Evolutionary conservation across 352 stramenopile genomes (phyloP).

Genomic region (Globisporangium lucens): DNA sequence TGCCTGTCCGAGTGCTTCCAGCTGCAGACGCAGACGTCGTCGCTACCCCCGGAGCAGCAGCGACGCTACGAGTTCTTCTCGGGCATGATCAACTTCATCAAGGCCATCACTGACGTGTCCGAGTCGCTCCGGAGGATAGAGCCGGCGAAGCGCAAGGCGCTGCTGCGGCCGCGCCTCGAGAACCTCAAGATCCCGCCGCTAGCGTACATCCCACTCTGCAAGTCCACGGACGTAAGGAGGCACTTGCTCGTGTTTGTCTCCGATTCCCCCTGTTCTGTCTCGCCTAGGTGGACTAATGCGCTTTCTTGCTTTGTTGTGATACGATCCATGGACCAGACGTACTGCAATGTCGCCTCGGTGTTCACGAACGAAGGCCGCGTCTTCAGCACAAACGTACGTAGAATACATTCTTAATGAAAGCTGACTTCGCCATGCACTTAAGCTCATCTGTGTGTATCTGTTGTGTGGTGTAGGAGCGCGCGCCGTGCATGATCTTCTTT

Average conservation of each 20-base stretch:
- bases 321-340: constrained; percentile 28
- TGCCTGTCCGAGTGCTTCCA: constrained; percentile 17
- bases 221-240: constrained; percentile 60
- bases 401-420: no score
- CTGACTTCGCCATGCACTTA: background rate
- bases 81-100: constrained; percentile 78
- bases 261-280: no score
- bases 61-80: constrained; percentile 79
- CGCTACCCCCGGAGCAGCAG: constrained; percentile 28
- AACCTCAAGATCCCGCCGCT: constrained; percentile 47
- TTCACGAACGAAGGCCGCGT: constrained; percentile 65
- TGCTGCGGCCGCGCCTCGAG: constrained; percentile 45
- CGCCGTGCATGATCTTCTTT: constrained; percentile 74
- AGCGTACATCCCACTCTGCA: constrained; percentile 81
- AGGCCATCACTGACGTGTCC: constrained; percentile 77
- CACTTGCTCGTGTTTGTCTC: no score
- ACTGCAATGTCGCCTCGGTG: constrained; percentile 57
- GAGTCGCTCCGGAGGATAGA: constrained; percentile 69
- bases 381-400: constrained; percentile 73
- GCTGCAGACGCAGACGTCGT: constrained; percentile 9
- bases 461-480: constrained; percentile 44
- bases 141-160: constrained; percentile 56
- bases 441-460: background rate
- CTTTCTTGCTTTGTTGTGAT: background rate
- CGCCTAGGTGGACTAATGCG: no score